Percentiles rank a stretch among this genome's conserved stretches.
Evolutionary conservation across 2,329 filamentous ascomycete species (phyloP).

Genomic region (Penicillium decumbens): DNA sequence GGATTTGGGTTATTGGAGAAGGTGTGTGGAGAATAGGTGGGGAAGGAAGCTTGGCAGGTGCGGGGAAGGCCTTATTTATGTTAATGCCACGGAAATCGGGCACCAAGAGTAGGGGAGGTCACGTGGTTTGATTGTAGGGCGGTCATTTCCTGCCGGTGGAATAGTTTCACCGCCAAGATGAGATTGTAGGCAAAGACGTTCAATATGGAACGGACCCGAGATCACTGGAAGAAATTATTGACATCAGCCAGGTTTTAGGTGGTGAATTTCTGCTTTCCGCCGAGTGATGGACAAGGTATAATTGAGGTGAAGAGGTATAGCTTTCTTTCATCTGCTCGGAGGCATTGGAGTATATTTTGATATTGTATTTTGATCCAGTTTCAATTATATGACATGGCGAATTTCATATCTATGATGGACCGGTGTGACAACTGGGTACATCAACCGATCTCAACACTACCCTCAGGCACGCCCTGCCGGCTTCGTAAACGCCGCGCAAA

Average conservation of each 20-base stretch:
- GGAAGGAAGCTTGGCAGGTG: no score
- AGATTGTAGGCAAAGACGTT: no score
- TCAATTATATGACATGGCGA: not conserved
- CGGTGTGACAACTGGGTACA: not conserved
- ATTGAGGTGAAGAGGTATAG: not conserved
- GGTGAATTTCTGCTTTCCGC: constrained; percentile 10
- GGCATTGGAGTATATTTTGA: no score
- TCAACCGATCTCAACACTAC: constrained; percentile 42
- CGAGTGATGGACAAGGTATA: constrained; percentile 5
- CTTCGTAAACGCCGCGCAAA: constrained; percentile 45
- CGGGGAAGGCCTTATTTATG: no score
- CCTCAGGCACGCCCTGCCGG: constrained; percentile 44
- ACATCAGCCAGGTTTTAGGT: constrained; percentile 32
- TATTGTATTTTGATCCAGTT: not conserved
- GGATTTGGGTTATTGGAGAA: no score
- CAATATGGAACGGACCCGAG: constrained; percentile 33
- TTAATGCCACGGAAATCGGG: no score
- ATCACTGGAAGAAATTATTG: constrained; percentile 33
- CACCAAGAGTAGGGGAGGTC: no score
- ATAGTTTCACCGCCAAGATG: no score
- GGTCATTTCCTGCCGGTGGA: no score
- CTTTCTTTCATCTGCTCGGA: no score
- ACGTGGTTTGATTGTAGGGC: no score
- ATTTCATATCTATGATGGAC: not conserved
- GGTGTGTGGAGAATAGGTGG: no score